phyloP scores from a whole-genome alignment of 192 early-diverging fungal species.

The Linnemannia zychae region DNA sequence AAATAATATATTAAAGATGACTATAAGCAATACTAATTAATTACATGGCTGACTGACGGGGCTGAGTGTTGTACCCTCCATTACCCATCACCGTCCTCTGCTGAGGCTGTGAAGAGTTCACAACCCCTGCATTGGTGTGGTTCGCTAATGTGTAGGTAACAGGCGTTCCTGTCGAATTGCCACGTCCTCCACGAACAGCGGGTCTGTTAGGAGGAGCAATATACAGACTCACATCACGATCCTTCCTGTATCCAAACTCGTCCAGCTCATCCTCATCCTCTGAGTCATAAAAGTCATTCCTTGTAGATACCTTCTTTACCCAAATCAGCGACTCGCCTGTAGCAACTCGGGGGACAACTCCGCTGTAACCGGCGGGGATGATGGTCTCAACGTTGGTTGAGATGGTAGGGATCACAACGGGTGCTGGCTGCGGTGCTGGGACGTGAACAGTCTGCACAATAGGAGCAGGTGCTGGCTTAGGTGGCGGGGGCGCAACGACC shows the following conservation, averaged over 20 bases:
- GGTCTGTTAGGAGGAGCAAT: background rate
- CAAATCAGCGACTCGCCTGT: conserved; percentile 23
- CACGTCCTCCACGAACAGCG: background rate
- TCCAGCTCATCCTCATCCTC: conserved; percentile 26
- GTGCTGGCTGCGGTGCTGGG: background rate
- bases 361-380: conserved; percentile 9
- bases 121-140: background rate
- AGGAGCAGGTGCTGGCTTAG: background rate
- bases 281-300: conserved; percentile 26
- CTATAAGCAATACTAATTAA: too few relatives aligned
- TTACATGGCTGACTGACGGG: conserved; percentile 16
- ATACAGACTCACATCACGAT: conserved; percentile 38
- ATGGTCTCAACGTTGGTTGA: background rate
- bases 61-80: conserved; percentile 25
- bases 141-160: conserved; percentile 1
- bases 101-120: background rate
- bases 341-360: background rate
- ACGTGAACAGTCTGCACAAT: too few relatives aligned
- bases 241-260: conserved; percentile 38
- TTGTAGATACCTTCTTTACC: conserved; percentile 38
- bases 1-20: too few relatives aligned
- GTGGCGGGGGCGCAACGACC: background rate
- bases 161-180: too few relatives aligned
- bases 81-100: background rate
- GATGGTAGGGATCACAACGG: background rate